These are phyloP conservation scores for Scenedesmus sp. DNA, from an alignment of 163 green algal species.

Conservation along the genomic window DNA sequence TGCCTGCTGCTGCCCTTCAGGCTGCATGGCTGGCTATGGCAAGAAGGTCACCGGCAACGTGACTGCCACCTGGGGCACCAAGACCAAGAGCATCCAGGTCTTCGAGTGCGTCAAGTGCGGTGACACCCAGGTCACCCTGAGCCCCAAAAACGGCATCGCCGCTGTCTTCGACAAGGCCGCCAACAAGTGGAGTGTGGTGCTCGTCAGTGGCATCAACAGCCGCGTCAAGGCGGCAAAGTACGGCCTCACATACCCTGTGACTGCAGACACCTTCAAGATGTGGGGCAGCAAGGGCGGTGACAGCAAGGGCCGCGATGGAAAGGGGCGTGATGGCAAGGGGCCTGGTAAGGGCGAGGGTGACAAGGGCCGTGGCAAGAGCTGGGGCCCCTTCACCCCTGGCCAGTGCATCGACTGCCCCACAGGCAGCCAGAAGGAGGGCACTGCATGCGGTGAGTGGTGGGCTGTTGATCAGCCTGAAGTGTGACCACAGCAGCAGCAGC, in stretches of 20 bases:
- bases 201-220: neutral
- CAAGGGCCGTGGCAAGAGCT: no score
- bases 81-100: neutral
- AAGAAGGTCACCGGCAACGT: neutral
- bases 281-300: no score
- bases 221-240: no score
- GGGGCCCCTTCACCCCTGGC: neutral
- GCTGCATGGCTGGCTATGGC: neutral
- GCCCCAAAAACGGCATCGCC: neutral
- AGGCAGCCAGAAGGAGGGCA: neutral
- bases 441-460: neutral
- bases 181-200: neutral
- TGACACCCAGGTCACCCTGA: neutral
- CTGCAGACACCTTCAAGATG: no score
- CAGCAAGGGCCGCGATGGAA: no score
- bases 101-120: neutral
- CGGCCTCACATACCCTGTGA: no score
- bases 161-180: neutral
- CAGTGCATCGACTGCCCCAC: neutral
- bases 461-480: neutral
- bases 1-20: neutral
- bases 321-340: no score
- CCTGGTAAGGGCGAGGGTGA: no score
- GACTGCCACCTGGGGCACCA: neutral
- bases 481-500: neutral